Base-by-base conservation (phyloP, 2,329 filamentous ascomycete genomes). In the Fusarium foetens region DNA sequence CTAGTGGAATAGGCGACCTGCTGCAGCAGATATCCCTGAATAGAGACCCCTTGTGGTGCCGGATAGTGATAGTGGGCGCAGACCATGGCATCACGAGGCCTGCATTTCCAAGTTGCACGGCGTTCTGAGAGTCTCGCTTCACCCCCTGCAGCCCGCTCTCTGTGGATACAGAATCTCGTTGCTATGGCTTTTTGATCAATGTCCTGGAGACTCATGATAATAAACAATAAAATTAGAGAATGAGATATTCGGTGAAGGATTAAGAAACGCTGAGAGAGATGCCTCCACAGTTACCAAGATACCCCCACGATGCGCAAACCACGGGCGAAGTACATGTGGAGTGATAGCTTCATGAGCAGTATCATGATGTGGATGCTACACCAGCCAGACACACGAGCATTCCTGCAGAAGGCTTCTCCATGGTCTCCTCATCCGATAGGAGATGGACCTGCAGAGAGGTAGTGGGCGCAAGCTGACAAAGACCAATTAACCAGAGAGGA, bases 381-480 rank as follows among this genome's bases (percentile, higher is more conserved):
- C 58, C 41, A 63, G 46, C 29, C 63, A 66, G 49, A 71, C 70
- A 73, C 66, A 58, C 58, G 66, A 68, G 46, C 54, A 71, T 67
- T 45, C 33, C 57, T 68, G 49, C 63, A 58, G 31, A 60, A 36
- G 63, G 39, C 39, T 48, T 61, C 66, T 46, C 49, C 46, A 19
- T 63, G 55, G 60, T 68, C 68, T 70, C 72, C 68, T 69, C 70
- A 66, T 64, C 72, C 75, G 73, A 76, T 66, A 67, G 73, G 66
- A 63, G 66, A 71, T 54, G 70, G 70, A 76, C 75, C 73, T 76
- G 75, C 75, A 76, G 75, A 59, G 54, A 67, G 39, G 63, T 38
- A 52, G 67, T 58, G 57, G 63, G 51, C 71, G 61, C 64, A 71
- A 45, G 59, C 62, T 63, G 61, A 49, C 52, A 66, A 54, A 71